Evolutionary conservation across 179 eudicot genomes (phyloP).

Genomic region (Patellifolia procumbens): DNA sequence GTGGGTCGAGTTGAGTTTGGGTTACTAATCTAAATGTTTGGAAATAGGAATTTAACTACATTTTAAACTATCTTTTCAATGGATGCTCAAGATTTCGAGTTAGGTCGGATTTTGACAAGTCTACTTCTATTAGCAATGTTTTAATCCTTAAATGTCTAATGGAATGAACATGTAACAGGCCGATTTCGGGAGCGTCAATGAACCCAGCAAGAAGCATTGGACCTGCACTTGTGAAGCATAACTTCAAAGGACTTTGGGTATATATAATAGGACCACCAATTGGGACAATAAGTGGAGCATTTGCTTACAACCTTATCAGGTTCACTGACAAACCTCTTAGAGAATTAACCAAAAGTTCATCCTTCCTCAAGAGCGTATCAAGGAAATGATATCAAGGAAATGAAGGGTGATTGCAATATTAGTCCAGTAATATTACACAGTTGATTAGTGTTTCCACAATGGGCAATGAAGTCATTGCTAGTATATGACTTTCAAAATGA

Average conservation of each 20-base stretch:
- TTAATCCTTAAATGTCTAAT: too few relatives aligned
- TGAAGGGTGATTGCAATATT: neutral
- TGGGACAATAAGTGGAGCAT: constrained; percentile 66
- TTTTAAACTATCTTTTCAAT: too few relatives aligned
- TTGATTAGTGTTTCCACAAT: too few relatives aligned
- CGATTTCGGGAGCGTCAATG: constrained; percentile 83
- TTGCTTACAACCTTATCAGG: constrained; percentile 56
- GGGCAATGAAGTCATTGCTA: too few relatives aligned
- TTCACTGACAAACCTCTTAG: constrained; percentile 56
- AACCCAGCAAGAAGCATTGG: constrained; percentile 86
- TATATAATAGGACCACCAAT: constrained; percentile 65
- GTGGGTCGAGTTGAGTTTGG: too few relatives aligned
- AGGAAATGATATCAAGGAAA: constrained; percentile 8
- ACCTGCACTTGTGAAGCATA: constrained; percentile 62
- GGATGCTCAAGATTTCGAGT: too few relatives aligned
- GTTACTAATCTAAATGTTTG: too few relatives aligned
- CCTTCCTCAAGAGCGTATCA: constrained; percentile 28
- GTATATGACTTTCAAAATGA: too few relatives aligned
- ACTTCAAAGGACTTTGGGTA: constrained; percentile 67
- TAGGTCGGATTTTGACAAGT: too few relatives aligned
- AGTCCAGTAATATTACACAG: too few relatives aligned
- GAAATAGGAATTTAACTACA: too few relatives aligned
- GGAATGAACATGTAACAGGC: constrained; percentile 36
- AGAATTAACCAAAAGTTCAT: constrained; percentile 42
- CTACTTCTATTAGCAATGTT: too few relatives aligned